These are phyloP conservation scores for Fusarium pseudoanthophilum DNA, from an alignment of 2,329 filamentous ascomycete species.

Conservation along the genomic window DNA sequence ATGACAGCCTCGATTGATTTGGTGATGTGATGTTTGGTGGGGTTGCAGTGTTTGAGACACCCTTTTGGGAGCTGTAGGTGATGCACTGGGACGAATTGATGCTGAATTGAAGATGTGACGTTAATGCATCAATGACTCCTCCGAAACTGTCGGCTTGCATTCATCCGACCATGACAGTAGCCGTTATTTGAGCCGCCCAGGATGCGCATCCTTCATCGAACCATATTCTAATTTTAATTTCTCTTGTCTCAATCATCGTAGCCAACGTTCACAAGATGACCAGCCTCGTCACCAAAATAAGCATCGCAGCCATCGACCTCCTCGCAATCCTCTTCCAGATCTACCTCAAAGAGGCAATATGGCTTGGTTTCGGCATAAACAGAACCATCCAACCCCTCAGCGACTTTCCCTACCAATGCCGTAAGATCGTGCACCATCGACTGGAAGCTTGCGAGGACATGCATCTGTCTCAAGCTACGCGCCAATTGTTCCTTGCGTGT, in stretches of 20 bases:
- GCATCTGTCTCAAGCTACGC: constrained; percentile 39
- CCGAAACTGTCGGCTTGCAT: background rate
- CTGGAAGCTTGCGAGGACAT: constrained; percentile 44
- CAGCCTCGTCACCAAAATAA: constrained; percentile 9
- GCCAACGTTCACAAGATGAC: background rate
- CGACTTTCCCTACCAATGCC: constrained; percentile 43
- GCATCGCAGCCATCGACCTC: constrained; percentile 12
- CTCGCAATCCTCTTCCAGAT: constrained; percentile 40
- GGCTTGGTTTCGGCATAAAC: constrained; percentile 38
- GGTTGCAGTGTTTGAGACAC: background rate
- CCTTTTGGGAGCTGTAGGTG: background rate
- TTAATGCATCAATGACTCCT: rapidly evolving
- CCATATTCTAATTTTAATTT: background rate
- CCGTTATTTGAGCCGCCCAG: rapidly evolving
- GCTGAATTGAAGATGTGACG: background rate
- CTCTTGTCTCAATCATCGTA: background rate
- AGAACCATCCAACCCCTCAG: constrained; percentile 31
- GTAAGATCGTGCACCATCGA: constrained; percentile 24
- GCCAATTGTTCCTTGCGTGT: constrained; percentile 41
- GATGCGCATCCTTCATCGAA: background rate
- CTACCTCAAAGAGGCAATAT: constrained; percentile 37
- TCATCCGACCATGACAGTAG: background rate
- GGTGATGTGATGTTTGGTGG: background rate
- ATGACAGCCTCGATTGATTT: background rate
- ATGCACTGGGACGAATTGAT: background rate